Percentiles rank a stretch among this genome's conserved stretches.
Evolutionary conservation across 2,329 filamentous ascomycete species (phyloP).

Genomic region (Lomentospora prolificans): DNA sequence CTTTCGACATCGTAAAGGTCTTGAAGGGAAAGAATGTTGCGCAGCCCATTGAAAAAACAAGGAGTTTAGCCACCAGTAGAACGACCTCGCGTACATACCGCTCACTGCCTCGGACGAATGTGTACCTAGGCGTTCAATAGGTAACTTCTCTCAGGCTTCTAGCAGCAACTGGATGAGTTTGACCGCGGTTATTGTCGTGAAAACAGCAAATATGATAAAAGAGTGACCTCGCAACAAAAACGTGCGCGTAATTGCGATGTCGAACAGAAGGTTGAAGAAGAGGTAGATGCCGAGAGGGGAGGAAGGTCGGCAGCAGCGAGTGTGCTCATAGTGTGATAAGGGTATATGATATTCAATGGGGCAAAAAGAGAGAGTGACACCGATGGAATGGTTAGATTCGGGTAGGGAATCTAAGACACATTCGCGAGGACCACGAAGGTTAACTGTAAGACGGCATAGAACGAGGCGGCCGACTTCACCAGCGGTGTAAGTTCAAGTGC

Average conservation of each 20-base stretch:
- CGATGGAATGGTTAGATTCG: background rate
- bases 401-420: background rate
- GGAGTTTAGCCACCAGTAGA: slow-evolving; percentile 25
- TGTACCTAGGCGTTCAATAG: background rate
- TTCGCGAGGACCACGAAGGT: background rate
- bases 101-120: background rate
- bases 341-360: slow-evolving; percentile 15
- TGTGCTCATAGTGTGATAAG: slow-evolving; percentile 23
- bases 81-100: background rate
- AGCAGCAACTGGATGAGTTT: background rate
- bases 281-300: slow-evolving; percentile 20
- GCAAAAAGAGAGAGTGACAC: slow-evolving; percentile 13
- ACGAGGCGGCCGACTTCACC: background rate
- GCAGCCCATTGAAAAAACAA: slow-evolving; percentile 18
- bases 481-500: background rate
- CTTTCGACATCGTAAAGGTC: slow-evolving; percentile 12
- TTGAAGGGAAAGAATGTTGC: slow-evolving; percentile 9
- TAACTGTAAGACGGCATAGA: background rate
- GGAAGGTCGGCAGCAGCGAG: slow-evolving; percentile 21
- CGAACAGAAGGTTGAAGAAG: slow-evolving; percentile 19
- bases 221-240: slow-evolving; percentile 18
- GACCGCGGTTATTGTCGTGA: background rate
- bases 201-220: background rate
- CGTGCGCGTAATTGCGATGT: slow-evolving; percentile 20
- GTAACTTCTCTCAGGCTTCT: background rate